Evolutionary conservation across 805 yeast genomes (phyloP).

Genomic region (Saccharomycopsis sp.): DNA sequence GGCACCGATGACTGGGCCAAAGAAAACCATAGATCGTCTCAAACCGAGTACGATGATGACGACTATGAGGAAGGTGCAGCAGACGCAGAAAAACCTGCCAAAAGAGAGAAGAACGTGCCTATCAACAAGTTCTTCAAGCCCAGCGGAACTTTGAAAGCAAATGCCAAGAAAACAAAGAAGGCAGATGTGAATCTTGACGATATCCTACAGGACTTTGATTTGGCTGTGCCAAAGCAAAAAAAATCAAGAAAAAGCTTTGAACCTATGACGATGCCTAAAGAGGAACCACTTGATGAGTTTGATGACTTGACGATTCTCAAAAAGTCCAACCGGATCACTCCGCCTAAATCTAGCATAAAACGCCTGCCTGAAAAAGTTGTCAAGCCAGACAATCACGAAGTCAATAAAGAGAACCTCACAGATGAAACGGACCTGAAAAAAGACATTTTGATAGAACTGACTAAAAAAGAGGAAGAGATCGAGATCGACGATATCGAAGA

Average conservation of each 20-base stretch:
- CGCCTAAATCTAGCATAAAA: neutral
- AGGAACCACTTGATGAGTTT: conserved; percentile 21
- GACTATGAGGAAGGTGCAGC: conserved; percentile 25
- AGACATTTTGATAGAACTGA: too few relatives aligned
- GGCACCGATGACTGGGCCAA: conserved; percentile 87
- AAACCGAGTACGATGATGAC: conserved; percentile 45
- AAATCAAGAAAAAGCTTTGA: conserved; percentile 17
- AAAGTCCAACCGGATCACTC: neutral
- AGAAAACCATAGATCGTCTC: conserved; percentile 43
- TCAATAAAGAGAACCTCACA: conserved; percentile 6
- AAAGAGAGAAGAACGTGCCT: conserved; percentile 32
- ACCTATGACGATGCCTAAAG: conserved; percentile 13
- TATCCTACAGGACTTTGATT: conserved; percentile 51
- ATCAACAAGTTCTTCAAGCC: conserved; percentile 50
- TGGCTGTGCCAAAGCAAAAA: conserved; percentile 19
- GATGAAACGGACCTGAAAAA: conserved; percentile 1
- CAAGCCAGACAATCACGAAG: neutral
- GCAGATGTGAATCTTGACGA: conserved; percentile 58
- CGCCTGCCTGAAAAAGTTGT: neutral
- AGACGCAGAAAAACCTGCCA: conserved; percentile 21
- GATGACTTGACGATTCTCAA: conserved; percentile 7
- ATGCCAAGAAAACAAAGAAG: conserved; percentile 28
- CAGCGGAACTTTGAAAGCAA: conserved; percentile 21
- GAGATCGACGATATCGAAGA: conserved; percentile 23
- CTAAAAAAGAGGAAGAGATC: neutral